A percentile compares a stretch with the other conserved stretches of the same genome.
Evolutionary conservation across 129 eudicot genomes (phyloP).

Genomic region (Flaveria robusta): DNA sequence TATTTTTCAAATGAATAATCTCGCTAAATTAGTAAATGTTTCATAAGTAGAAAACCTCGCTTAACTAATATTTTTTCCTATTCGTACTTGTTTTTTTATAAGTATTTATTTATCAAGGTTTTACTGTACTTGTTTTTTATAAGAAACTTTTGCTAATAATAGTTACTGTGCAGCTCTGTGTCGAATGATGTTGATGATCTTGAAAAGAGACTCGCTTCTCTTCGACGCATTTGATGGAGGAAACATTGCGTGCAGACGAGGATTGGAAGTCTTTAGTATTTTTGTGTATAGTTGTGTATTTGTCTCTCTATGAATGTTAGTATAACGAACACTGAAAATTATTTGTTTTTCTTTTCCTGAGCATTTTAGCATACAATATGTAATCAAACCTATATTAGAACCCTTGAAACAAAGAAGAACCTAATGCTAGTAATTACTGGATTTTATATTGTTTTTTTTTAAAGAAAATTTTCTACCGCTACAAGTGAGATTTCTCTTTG

Average conservation of each 20-base stretch:
- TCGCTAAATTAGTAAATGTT: neutral
- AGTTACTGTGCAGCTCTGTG: slow-evolving; percentile 43
- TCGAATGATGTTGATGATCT: slow-evolving; percentile 83
- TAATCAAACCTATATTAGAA: neutral
- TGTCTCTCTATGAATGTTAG: slow-evolving; percentile 19
- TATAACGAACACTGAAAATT: neutral
- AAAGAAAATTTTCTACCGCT: neutral
- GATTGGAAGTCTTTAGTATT: slow-evolving; percentile 13
- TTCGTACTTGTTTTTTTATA: too few species aligned
- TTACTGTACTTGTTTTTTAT: neutral
- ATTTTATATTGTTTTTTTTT: neutral
- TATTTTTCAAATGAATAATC: neutral
- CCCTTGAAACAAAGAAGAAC: neutral
- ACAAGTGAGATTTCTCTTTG: too few species aligned
- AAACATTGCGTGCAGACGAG: neutral
- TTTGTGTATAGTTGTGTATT: slow-evolving; percentile 36
- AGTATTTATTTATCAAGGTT: neutral
- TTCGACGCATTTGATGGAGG: slow-evolving; percentile 62
- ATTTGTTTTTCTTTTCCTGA: neutral
- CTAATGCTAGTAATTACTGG: neutral
- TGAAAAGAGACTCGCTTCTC: slow-evolving; percentile 89
- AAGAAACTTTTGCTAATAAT: neutral
- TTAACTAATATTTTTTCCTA: neutral
- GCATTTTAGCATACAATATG: neutral
- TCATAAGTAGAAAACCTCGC: too few species aligned